Percentiles rank a stretch among this genome's conserved stretches.
These are phyloP conservation scores for Boletus edulis DNA, from an alignment of 768 basidiomycete species.

Conservation along the genomic window DNA sequence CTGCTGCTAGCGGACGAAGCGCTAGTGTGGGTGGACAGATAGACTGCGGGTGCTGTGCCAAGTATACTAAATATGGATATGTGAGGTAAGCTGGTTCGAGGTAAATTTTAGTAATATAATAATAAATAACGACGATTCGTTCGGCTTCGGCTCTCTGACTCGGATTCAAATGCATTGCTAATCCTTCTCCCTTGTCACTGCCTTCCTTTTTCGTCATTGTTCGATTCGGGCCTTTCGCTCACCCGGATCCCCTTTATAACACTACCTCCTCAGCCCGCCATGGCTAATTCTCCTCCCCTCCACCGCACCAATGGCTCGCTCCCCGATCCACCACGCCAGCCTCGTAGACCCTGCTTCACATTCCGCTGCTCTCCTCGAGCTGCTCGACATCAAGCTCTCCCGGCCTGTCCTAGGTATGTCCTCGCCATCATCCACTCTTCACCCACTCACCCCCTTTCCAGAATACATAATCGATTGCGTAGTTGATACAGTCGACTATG, in stretches of 20 bases:
- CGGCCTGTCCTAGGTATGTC: constrained; percentile 62
- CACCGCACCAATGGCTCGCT: constrained; percentile 17
- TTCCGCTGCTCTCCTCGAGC: constrained; percentile 63
- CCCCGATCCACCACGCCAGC: constrained; percentile 44
- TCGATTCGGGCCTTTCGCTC: constrained; percentile 36
- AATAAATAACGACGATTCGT: background rate
- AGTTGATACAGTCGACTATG: constrained; percentile 71
- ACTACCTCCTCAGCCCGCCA: constrained; percentile 4
- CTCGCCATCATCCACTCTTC: background rate
- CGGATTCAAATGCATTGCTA: constrained; percentile 26
- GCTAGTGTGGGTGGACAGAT: too few species aligned
- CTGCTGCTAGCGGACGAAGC: too few species aligned
- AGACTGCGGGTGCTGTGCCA: background rate
- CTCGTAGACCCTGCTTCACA: constrained; percentile 66
- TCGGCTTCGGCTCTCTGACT: constrained; percentile 27
- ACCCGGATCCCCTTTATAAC: constrained; percentile 34
- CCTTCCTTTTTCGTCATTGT: constrained; percentile 28
- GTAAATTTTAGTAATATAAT: background rate
- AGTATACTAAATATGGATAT: background rate
- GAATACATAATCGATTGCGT: constrained; percentile 72
- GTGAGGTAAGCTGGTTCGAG: constrained; percentile 11
- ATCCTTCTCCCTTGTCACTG: constrained; percentile 21
- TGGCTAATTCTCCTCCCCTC: constrained; percentile 5
- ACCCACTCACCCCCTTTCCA: constrained; percentile 24
- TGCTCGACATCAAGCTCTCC: constrained; percentile 64